Percentiles rank a stretch among this genome's conserved stretches.
Conservation (phyloP, 2,329 filamentous ascomycete species). For the Claviceps arundinis region DNA sequence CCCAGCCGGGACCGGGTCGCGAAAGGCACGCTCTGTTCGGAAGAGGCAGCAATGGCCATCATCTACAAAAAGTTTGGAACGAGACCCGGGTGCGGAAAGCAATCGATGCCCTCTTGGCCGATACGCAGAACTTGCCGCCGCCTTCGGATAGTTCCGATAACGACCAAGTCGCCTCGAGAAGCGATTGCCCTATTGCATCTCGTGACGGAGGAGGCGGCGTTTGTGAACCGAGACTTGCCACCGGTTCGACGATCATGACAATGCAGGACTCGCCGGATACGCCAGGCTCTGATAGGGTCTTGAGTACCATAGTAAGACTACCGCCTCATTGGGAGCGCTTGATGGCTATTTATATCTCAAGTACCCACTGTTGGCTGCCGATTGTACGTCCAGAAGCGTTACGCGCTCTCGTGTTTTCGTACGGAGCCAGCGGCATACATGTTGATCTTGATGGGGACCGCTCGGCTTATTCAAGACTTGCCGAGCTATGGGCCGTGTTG, state of each 20-base stretch:
- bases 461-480: slow-evolving; percentile 27
- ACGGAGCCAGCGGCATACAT: slow-evolving; percentile 22
- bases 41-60: slow-evolving; percentile 40
- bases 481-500: slow-evolving; percentile 47
- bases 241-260: not conserved
- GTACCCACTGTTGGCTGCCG: slow-evolving; percentile 65
- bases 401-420: slow-evolving; percentile 32
- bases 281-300: not conserved
- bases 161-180: slow-evolving; percentile 15
- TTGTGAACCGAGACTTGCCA: not conserved
- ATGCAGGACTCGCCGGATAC: not conserved
- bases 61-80: slow-evolving; percentile 48
- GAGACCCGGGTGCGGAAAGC: slow-evolving; percentile 48
- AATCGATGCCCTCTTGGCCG: slow-evolving; percentile 48
- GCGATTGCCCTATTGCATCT: slow-evolving; percentile 8
- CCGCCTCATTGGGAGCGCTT: slow-evolving; percentile 45
- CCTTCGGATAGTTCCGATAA: slow-evolving; percentile 21
- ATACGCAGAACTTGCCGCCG: slow-evolving; percentile 18
- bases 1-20: slow-evolving; percentile 27
- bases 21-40: slow-evolving; percentile 31
- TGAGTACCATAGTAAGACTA: slow-evolving; percentile 16
- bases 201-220: not conserved
- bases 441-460: slow-evolving; percentile 15
- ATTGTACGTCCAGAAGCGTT: slow-evolving; percentile 55
- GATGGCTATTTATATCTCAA: slow-evolving; percentile 61